Percentiles rank a stretch among this genome's conserved stretches.
Evolutionary conservation across 108 stramenopile species (phyloP).

Genomic region (Pseudonitzschia delicatissima): DNA sequence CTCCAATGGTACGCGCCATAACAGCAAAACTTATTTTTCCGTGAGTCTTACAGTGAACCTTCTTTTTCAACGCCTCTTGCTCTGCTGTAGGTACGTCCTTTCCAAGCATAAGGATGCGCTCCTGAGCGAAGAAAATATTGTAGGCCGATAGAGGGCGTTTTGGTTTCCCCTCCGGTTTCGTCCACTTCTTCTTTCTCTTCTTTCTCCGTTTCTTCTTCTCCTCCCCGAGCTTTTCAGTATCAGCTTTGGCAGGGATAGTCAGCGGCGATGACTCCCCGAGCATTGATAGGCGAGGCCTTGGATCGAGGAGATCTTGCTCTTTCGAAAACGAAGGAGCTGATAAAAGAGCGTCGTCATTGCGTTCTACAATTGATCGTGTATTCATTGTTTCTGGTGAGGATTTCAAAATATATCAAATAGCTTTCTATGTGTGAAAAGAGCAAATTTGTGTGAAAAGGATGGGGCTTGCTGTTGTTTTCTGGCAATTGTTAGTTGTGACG

Average conservation of each 20-base stretch:
- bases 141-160: conserved; percentile 40
- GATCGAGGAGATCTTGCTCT: conserved; percentile 3
- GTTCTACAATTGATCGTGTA: not conserved
- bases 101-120: conserved; percentile 17
- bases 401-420: no score
- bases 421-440: no score
- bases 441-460: no score
- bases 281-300: not conserved
- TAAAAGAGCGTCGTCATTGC: not conserved
- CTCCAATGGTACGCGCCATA: conserved; percentile 49
- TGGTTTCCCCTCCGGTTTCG: conserved; percentile 40
- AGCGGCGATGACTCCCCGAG: not conserved
- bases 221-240: not conserved
- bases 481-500: no score
- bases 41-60: conserved; percentile 21
- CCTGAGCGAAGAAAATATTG: conserved; percentile 38
- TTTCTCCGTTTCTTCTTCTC: conserved; percentile 12
- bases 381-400: conserved; percentile 1
- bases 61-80: conserved; percentile 19
- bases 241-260: not conserved
- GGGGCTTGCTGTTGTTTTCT: no score
- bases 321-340: not conserved
- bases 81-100: conserved; percentile 20
- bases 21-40: conserved; percentile 45
- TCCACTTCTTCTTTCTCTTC: conserved; percentile 35